Evolutionary conservation across 805 yeast species (phyloP).

Genomic region (Nakazawaea anatomiae): DNA sequence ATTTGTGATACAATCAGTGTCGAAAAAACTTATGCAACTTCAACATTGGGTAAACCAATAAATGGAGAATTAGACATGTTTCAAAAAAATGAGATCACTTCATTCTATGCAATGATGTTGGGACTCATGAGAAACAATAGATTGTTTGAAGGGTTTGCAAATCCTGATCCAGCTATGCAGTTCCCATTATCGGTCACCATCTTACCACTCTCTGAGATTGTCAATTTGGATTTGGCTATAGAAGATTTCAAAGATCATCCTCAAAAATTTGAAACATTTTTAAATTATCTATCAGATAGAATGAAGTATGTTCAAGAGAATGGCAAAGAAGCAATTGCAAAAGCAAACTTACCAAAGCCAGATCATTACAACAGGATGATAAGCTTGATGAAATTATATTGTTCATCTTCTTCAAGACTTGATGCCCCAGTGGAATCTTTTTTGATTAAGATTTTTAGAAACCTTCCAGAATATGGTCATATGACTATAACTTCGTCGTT

Average conservation of each 20-base stretch:
- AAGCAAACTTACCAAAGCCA: conserved; percentile 16
- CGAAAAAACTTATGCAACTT: conserved; percentile 22
- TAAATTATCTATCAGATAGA: conserved; percentile 15
- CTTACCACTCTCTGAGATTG: conserved; percentile 33
- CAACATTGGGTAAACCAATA: conserved; percentile 20
- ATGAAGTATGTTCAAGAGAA: conserved; percentile 3
- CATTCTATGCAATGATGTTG: conserved; percentile 39
- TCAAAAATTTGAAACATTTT: conserved; percentile 19
- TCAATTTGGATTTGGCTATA: conserved; percentile 26
- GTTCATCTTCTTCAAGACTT: conserved; percentile 41
- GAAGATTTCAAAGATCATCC: conserved; percentile 20
- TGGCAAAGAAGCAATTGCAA: background rate
- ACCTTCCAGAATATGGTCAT: conserved; percentile 23
- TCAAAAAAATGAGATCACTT: conserved; percentile 17
- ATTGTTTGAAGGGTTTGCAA: conserved; percentile 35
- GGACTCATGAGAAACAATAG: conserved; percentile 42
- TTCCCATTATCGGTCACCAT: conserved; percentile 39
- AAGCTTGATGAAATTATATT: conserved; percentile 45
- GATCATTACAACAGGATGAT: conserved; percentile 31
- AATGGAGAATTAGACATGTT: conserved; percentile 17
- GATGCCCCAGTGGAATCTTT: conserved; percentile 45
- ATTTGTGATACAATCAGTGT: conserved; percentile 16
- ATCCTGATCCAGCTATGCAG: conserved; percentile 23
- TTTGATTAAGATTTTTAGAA: conserved; percentile 33
- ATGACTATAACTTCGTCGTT: conserved; percentile 45